Percentiles rank a stretch among this genome's conserved stretches.
Conservation (phyloP, 441 rosid genomes). For the Melastoma candidum region DNA sequence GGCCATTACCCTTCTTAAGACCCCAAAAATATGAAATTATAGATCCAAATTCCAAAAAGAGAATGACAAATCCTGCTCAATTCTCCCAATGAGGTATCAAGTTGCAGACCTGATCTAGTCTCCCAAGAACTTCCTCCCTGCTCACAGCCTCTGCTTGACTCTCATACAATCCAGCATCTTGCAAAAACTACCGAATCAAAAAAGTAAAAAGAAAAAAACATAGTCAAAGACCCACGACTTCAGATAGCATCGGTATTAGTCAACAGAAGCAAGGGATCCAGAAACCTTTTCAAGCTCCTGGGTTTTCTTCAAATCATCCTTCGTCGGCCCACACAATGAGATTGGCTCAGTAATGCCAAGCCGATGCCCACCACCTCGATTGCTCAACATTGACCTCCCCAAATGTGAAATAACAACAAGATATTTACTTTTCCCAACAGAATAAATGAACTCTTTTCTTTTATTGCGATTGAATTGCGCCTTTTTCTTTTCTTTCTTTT, state of each 20-base stretch:
- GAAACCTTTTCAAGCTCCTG: slow-evolving; percentile 83
- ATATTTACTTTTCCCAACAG: not conserved
- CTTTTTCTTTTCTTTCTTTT: slow-evolving; percentile 3
- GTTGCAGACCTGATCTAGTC: slow-evolving; percentile 81
- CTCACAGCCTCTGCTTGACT: slow-evolving; percentile 73
- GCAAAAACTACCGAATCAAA: slow-evolving; percentile 42
- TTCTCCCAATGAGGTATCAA: not conserved
- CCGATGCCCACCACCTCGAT: slow-evolving; percentile 47
- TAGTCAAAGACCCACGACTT: too few relatives aligned
- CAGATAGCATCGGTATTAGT: too few relatives aligned
- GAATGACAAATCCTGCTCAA: not conserved
- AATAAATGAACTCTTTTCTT: not conserved
- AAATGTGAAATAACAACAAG: slow-evolving; percentile 23
- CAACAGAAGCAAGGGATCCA: slow-evolving; percentile 2
- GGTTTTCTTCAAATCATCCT: slow-evolving; percentile 61
- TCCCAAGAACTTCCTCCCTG: slow-evolving; percentile 95
- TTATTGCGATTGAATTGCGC: slow-evolving; percentile 1
- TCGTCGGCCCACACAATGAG: slow-evolving; percentile 89
- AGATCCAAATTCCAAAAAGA: not conserved
- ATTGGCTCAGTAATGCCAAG: slow-evolving; percentile 86
- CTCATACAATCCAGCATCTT: slow-evolving; percentile 75
- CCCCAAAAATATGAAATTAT: too few relatives aligned
- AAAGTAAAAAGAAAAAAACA: too few relatives aligned
- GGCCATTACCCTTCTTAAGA: too few relatives aligned
- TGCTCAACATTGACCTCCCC: slow-evolving; percentile 41